A percentile compares a stretch with the other conserved stretches of the same genome.
Conservation (phyloP, 306 rosid genomes). For the Inga leiocalycina region DNA sequence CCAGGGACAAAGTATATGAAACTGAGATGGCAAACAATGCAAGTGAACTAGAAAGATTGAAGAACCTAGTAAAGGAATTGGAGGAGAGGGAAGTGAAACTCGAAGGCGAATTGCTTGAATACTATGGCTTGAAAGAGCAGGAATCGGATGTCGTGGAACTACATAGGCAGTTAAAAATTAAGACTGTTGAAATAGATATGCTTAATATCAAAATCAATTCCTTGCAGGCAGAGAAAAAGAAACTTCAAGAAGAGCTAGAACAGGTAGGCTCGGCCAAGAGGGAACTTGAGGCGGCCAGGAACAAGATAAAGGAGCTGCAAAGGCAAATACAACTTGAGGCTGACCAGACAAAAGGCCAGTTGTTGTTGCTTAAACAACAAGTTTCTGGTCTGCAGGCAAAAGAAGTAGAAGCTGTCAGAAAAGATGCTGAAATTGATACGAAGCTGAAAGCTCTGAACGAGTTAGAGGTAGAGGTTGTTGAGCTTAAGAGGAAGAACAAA, state of each 20-base stretch:
- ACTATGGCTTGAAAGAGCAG: conserved; percentile 82
- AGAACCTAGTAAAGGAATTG: conserved; percentile 70
- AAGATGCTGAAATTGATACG: conserved; percentile 74
- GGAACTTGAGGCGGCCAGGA: conserved; percentile 82
- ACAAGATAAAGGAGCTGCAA: conserved; percentile 87
- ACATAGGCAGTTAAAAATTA: conserved; percentile 75
- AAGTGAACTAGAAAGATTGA: conserved; percentile 68
- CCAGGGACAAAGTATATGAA: conserved; percentile 59
- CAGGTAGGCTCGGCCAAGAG: conserved; percentile 61
- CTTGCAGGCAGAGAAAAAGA: conserved; percentile 85
- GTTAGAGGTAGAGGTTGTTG: conserved; percentile 71
- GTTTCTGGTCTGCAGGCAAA: conserved; percentile 76
- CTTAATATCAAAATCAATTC: conserved; percentile 81
- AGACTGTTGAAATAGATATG: conserved; percentile 73
- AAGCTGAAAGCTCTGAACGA: conserved; percentile 74
- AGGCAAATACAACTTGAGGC: conserved; percentile 91
- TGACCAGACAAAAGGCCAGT: conserved; percentile 84
- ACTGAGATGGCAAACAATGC: conserved; percentile 82
- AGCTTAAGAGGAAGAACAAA: conserved; percentile 81
- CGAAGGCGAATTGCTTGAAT: conserved; percentile 88
- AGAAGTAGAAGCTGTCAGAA: conserved; percentile 76
- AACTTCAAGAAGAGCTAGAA: conserved; percentile 73
- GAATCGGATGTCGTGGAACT: conserved; percentile 71
- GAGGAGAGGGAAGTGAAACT: conserved; percentile 96
- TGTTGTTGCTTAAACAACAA: conserved; percentile 90